phyloP scores from a whole-genome alignment of 768 basidiomycete species.

The Harrya chromipes region DNA sequence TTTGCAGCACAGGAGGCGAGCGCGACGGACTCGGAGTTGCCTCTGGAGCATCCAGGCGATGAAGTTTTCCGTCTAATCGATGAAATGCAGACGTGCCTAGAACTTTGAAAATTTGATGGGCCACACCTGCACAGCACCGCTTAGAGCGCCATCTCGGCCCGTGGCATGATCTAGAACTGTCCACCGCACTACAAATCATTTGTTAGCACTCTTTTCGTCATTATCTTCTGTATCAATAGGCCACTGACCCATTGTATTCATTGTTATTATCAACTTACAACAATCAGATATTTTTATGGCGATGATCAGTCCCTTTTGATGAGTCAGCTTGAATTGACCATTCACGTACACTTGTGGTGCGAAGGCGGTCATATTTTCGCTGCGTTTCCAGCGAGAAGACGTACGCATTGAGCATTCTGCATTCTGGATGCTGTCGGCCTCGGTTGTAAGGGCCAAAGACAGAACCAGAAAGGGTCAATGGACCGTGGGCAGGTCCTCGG shows the following conservation, averaged over 20 bases:
- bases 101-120: constrained; percentile 12
- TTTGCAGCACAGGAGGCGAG: neutral
- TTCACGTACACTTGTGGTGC: constrained; percentile 6
- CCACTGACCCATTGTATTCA: too few species aligned
- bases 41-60: neutral
- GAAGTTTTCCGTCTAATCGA: constrained; percentile 15
- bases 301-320: neutral
- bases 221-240: too few species aligned
- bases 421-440: neutral
- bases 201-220: too few species aligned
- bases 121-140: constrained; percentile 1
- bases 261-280: too few species aligned
- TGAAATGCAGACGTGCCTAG: constrained; percentile 23
- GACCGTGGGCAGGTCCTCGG: neutral
- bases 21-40: neutral
- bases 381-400: neutral
- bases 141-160: too few species aligned
- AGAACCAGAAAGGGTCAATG: too few species aligned
- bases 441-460: too few species aligned
- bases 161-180: too few species aligned
- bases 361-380: constrained; percentile 2
- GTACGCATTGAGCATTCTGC: constrained; percentile 6
- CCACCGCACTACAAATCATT: too few species aligned
- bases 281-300: too few species aligned
- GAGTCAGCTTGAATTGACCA: constrained; percentile 16